Conservation (phyloP, 768 basidiomycete species). For the Cantharellus anzutake region DNA sequence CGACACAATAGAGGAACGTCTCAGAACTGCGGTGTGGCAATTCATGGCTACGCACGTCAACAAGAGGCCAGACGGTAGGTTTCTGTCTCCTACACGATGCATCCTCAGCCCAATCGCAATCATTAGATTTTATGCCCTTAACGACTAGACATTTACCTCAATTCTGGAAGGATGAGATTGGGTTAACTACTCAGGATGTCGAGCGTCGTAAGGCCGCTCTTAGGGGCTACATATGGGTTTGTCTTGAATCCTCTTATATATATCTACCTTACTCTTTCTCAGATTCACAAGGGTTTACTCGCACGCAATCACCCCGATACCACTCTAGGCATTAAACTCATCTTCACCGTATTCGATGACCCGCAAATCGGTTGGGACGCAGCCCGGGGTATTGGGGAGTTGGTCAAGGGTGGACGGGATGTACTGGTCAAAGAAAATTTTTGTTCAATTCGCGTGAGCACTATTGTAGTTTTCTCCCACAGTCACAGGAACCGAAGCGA, state of each 20-base stretch:
- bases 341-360: conserved; percentile 60
- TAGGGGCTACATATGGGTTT: conserved; percentile 50
- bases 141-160: conserved; percentile 16
- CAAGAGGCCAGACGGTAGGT: too few species aligned
- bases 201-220: conserved; percentile 35
- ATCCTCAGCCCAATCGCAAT: too few species aligned
- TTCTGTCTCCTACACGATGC: too few species aligned
- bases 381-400: conserved; percentile 51
- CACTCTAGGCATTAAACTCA: conserved; percentile 32
- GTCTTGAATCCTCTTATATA: conserved; percentile 8
- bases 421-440: conserved; percentile 61
- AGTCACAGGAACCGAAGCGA: conserved; percentile 20
- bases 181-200: conserved; percentile 14
- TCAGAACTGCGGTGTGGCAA: too few species aligned
- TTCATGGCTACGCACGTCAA: too few species aligned
- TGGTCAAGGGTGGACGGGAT: conserved; percentile 36
- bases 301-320: conserved; percentile 50
- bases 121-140: conserved; percentile 16
- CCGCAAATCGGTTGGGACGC: conserved; percentile 45
- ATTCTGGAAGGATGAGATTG: conserved; percentile 29
- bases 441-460: conserved; percentile 52
- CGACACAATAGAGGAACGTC: too few species aligned
- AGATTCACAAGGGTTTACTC: conserved; percentile 45
- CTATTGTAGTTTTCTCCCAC: background rate
- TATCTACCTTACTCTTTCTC: background rate